Percentiles rank a stretch among this genome's conserved stretches.
These are phyloP conservation scores for Dactylellina sp. DNA, from an alignment of 2,329 filamentous ascomycete genomes.

Conservation along the genomic window DNA sequence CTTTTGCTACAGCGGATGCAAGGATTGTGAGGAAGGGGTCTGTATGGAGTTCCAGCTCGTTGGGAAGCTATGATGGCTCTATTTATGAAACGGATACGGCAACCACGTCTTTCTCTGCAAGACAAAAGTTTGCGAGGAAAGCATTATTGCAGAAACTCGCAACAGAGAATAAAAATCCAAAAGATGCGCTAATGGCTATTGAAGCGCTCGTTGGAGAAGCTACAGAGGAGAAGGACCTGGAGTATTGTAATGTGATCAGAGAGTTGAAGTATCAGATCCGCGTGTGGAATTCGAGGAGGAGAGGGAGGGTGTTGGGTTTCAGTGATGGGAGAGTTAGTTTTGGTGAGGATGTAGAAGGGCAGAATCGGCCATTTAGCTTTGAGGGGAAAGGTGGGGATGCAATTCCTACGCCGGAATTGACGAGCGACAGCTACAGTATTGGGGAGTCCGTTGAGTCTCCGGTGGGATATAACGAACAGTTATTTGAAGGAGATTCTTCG, in stretches of 20 bases:
- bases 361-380: slow-evolving; percentile 41
- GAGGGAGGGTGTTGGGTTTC: slow-evolving; percentile 27
- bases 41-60: slow-evolving; percentile 16
- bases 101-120: neutral
- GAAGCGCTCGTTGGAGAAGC: slow-evolving; percentile 18
- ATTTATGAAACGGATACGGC: neutral
- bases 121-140: slow-evolving; percentile 37
- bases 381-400: slow-evolving; percentile 10
- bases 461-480: neutral
- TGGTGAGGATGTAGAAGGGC: neutral
- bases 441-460: slow-evolving; percentile 5
- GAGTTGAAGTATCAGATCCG: slow-evolving; percentile 50
- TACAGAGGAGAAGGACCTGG: slow-evolving; percentile 47
- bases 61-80: neutral
- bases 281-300: slow-evolving; percentile 33
- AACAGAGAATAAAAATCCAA: slow-evolving; percentile 40
- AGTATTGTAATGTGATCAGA: slow-evolving; percentile 48
- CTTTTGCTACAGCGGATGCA: slow-evolving; percentile 3
- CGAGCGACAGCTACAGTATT: slow-evolving; percentile 28
- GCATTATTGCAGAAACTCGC: slow-evolving; percentile 46
- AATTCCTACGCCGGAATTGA: slow-evolving; percentile 9
- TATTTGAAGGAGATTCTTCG: slow-evolving; percentile 8
- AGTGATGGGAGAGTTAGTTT: too few relatives aligned
- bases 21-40: slow-evolving; percentile 13
- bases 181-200: slow-evolving; percentile 36